Base-by-base conservation (phyloP, 352 stramenopile genomes). In the Globisporangium heterothallicum region DNA sequence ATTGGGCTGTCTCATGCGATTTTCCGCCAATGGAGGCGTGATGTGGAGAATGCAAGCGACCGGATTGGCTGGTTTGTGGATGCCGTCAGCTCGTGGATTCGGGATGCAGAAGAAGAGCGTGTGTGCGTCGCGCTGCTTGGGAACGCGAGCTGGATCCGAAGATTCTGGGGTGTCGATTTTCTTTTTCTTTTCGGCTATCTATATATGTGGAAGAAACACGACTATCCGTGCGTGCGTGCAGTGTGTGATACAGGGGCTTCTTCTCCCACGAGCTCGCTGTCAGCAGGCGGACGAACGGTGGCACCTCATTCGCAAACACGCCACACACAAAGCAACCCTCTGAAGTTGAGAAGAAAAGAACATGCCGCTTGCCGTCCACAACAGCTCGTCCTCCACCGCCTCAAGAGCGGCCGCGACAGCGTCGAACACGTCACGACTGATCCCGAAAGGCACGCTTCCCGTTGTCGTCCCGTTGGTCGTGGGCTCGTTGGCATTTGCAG, bases 391-490 rank as follows among this genome's bases (percentile, higher is more conserved):
- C 32, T 14, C 46, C 32, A 40, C 30, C 12, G 2, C 29, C n/a
- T 1, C 30, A 9, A 38, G 19, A 16, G 3, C 47, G 4, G 14
- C n/a, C 22, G 41, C 47, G 22, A 53, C 43, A 22, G 47, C 47
- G 10, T 38, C 32, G 9, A 4, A 14, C 10, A 14, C 41, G 12
- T 47, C 41, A 7, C 29, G 47, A 19, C 27, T 54, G 47, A 54
- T 54, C 19, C 47, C 47, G 16, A 54, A 45, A 32, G 47, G 47
- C 47, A 54, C 47, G n/a, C 22, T 54, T 21, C 47, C 47, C 22
- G 1, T 54, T 35, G 22, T 16, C 14, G 42, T 48, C 16, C 40
- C 18, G 18, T 25, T 58, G 30, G 42, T 58, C n/a, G 32, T 58
- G 32, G 52, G 52, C 13, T 58, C 52, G 10, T 44, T 58, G 24